Base-by-base conservation (phyloP, 2,329 filamentous ascomycete species). In the Cladophialophora yegresii region DNA sequence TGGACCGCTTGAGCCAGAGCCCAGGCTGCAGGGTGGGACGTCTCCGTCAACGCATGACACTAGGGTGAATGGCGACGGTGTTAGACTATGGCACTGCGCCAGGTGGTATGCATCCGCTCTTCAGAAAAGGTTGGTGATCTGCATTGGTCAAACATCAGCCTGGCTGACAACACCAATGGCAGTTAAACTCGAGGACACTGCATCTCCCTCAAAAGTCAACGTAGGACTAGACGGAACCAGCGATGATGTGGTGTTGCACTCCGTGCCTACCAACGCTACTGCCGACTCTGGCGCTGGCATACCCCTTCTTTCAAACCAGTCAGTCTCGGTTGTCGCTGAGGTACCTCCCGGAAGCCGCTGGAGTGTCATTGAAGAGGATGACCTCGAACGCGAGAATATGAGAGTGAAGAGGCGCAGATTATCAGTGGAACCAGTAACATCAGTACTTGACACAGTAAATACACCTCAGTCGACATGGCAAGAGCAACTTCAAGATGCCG, bases 101-200 rank as follows among this genome's bases (percentile, higher is more conserved):
- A 61, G 55, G 33, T 49, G n/a, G 45, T 61, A 65, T 70, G 64
- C 64, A 68, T 63, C 68, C 68, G 22, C 67, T 70, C 64, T 70
- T 70, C 57, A 54, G 50, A 66, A 75, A 74, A 75, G 75, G 78
- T 79, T 60, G 68, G 33, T 55, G 68, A 65, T 50, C 8, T 23
- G 20, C 47, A 50, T 22, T 49, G 49, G 26, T 16, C 20, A 16
- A 33, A 12, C 32, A 50, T 8, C 9, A 16, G 12, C 9, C 22
- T 13, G 12, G 28, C 61, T 66, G 43, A 66, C 26, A 28, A 51
- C 57, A 16, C 9, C 13, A 20, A 58, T 43, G 53, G 53, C 23
- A 43, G 45, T 53, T 20, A 30, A 54, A 33, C 45, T 28, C 32
- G 45, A 58, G 55, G 40, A 59, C 50, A 10, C 16, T 23, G 12